phyloP scores from a whole-genome alignment of 768 basidiomycete species.

The Lactarius hengduanensis region DNA sequence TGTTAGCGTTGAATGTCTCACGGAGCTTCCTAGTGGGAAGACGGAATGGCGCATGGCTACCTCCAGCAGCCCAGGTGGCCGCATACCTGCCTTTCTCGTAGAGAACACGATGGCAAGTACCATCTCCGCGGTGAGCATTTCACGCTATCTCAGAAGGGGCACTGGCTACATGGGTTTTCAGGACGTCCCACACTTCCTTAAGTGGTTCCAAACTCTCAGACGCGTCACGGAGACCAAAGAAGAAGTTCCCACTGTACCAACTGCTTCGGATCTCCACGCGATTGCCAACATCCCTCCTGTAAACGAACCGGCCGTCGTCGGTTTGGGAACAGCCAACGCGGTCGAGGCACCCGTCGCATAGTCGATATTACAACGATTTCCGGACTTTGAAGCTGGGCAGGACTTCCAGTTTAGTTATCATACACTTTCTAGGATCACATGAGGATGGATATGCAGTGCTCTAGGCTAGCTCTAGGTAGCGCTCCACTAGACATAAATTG shows the following conservation, averaged over 20 bases:
- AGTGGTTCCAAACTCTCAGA: constrained; percentile 54
- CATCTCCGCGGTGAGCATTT: constrained; percentile 54
- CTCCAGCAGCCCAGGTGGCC: constrained; percentile 67
- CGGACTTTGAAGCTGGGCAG: not conserved
- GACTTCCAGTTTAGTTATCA: not conserved
- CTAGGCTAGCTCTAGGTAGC: constrained; percentile 81
- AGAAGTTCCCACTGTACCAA: not conserved
- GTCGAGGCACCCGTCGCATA: constrained; percentile 7
- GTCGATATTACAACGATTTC: not conserved
- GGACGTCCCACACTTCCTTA: constrained; percentile 74
- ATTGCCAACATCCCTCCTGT: not conserved
- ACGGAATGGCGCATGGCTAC: constrained; percentile 84
- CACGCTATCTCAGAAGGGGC: not conserved
- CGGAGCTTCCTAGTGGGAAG: constrained; percentile 58
- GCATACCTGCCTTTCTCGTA: constrained; percentile 61
- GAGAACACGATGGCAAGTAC: constrained; percentile 60
- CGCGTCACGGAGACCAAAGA: constrained; percentile 11
- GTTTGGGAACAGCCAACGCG: not conserved
- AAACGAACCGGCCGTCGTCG: not conserved
- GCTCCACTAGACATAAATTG: constrained; percentile 55
- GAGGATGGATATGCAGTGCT: not conserved
- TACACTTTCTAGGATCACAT: not conserved
- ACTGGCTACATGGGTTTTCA: constrained; percentile 33
- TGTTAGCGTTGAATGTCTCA: constrained; percentile 64
- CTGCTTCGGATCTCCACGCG: not conserved